These are phyloP conservation scores for Sporothrix inflata DNA, from an alignment of 2,329 filamentous ascomycete genomes.

Conservation along the genomic window DNA sequence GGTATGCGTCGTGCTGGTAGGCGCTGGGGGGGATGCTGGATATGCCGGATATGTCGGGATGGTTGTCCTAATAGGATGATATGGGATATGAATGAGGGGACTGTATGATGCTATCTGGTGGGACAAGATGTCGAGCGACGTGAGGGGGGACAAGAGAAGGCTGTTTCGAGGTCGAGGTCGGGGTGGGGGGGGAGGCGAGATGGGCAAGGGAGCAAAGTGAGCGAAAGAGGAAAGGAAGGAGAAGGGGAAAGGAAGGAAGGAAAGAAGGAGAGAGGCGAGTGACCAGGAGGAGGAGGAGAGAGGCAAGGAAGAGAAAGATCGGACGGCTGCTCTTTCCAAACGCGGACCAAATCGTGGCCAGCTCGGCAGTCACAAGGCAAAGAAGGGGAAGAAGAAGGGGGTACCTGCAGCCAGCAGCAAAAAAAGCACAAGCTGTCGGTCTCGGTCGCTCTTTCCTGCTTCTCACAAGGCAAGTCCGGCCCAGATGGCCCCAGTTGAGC, in stretches of 20 bases:
- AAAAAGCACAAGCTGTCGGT: conserved; percentile 11
- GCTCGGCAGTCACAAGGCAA: conserved; percentile 28
- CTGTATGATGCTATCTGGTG: background rate
- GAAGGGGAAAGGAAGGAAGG: conserved; percentile 5
- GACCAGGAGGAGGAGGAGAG: background rate
- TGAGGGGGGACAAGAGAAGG: background rate
- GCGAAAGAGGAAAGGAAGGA: conserved; percentile 12
- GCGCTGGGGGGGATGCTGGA: background rate
- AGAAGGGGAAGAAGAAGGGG: background rate
- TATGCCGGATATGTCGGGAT: conserved; percentile 13
- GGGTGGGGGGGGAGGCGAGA: background rate
- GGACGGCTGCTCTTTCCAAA: conserved; percentile 22
- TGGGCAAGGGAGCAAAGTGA: background rate
- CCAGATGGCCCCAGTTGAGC: conserved; percentile 6
- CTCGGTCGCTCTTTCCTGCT: background rate
- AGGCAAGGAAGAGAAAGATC: background rate
- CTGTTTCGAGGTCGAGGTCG: background rate
- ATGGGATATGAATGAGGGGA: background rate
- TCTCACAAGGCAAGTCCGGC: conserved; percentile 19
- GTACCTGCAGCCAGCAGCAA: conserved; percentile 12
- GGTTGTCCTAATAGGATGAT: background rate
- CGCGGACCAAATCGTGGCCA: conserved; percentile 25
- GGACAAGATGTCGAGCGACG: background rate
- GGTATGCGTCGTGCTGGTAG: background rate
- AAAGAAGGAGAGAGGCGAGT: background rate